Conservation (phyloP, 2,329 filamentous ascomycete species). For the Alternaria sp. region DNA sequence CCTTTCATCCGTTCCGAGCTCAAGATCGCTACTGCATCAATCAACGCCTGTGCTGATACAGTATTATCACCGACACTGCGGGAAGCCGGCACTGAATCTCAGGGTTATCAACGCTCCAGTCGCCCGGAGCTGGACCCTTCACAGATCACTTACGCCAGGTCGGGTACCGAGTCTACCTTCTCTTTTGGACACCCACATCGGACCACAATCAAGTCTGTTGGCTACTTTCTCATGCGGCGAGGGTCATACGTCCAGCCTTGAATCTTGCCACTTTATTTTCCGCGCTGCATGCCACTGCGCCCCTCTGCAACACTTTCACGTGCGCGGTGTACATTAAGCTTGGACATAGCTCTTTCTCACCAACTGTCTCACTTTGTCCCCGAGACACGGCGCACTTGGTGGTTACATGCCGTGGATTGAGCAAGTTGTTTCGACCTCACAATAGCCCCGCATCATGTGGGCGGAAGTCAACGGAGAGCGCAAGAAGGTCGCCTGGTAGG, state of each 20-base stretch:
- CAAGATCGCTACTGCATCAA: constrained; percentile 28
- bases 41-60: constrained; percentile 24
- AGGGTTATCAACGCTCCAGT: constrained; percentile 32
- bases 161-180: constrained; percentile 26
- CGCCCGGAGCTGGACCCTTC: constrained; percentile 36
- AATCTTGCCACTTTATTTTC: constrained; percentile 23
- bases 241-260: constrained; percentile 28
- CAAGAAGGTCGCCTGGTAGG: constrained; percentile 80
- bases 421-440: constrained; percentile 40
- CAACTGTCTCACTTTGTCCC: constrained; percentile 31
- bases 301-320: constrained; percentile 40
- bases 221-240: constrained; percentile 34
- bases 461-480: constrained; percentile 70
- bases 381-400: constrained; percentile 30
- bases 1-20: constrained; percentile 19
- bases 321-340: constrained; percentile 35
- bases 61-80: constrained; percentile 24
- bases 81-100: constrained; percentile 29
- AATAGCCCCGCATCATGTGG: constrained; percentile 62
- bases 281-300: constrained; percentile 36
- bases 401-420: constrained; percentile 35
- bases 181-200: constrained; percentile 21
- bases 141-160: constrained; percentile 29
- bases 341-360: constrained; percentile 27
- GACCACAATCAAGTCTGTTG: constrained; percentile 33